phyloP scores from a whole-genome alignment of 2,329 filamentous ascomycete species.

The Sphaerulina populicola region DNA sequence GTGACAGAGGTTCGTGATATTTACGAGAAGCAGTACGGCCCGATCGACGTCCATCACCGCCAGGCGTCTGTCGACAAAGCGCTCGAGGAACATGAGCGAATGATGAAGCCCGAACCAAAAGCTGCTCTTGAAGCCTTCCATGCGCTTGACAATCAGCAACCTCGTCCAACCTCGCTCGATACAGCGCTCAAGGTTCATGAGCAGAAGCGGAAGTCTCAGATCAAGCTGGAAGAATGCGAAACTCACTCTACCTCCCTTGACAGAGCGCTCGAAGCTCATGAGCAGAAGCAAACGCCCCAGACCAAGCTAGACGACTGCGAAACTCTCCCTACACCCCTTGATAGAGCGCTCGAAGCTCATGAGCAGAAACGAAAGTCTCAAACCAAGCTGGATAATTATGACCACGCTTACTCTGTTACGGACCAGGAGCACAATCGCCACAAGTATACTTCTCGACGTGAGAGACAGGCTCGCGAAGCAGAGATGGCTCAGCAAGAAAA shows the following conservation, averaged over 20 bases:
- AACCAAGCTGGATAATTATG: not conserved
- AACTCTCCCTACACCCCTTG: conserved; percentile 5
- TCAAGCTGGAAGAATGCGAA: too few relatives aligned
- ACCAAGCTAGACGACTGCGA: too few relatives aligned
- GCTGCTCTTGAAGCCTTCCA: too few relatives aligned
- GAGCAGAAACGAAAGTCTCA: conserved; percentile 16
- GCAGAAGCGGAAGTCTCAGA: not conserved
- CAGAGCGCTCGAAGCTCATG: conserved; percentile 20
- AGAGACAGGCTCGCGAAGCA: conserved; percentile 11
- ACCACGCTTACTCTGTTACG: not conserved
- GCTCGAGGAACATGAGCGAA: conserved; percentile 3
- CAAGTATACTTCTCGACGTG: too few relatives aligned
- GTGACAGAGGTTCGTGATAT: conserved; percentile 36
- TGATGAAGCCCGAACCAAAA: not conserved
- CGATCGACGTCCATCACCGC: conserved; percentile 29
- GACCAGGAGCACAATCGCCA: too few relatives aligned
- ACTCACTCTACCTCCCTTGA: not conserved
- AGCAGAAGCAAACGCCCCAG: conserved; percentile 1
- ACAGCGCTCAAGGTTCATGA: not conserved
- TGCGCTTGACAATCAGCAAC: too few relatives aligned
- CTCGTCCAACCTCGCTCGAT: conserved; percentile 15
- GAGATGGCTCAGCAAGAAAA: conserved; percentile 22
- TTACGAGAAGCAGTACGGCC: conserved; percentile 39
- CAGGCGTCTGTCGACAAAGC: conserved; percentile 13
- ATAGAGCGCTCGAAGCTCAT: conserved; percentile 23